phyloP scores from a whole-genome alignment of 352 stramenopile genomes.

The Phytophthora pseudosyringae region DNA sequence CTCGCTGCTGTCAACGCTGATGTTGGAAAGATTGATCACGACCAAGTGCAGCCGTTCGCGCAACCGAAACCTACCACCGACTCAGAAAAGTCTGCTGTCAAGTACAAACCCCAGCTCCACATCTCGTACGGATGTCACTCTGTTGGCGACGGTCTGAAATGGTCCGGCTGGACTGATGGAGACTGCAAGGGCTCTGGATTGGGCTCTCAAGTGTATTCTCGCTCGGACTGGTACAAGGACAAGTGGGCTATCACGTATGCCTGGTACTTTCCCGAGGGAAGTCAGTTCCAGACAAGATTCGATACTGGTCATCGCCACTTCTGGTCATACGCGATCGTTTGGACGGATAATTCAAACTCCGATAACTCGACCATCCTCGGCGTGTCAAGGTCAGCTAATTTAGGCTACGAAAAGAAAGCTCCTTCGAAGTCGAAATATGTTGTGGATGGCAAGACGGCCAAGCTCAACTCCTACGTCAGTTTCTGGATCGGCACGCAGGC shows the following conservation, averaged over 20 bases:
- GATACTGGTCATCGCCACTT: slow-evolving; percentile 9
- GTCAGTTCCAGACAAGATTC: not conserved
- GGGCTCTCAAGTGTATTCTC: slow-evolving; percentile 36
- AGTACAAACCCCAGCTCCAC: slow-evolving; percentile 15
- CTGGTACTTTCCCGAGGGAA: slow-evolving; percentile 27
- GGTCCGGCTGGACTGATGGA: slow-evolving; percentile 12
- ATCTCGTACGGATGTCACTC: slow-evolving; percentile 11
- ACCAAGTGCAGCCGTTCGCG: slow-evolving; percentile 16
- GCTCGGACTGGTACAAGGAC: slow-evolving; percentile 26
- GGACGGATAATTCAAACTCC: not conserved
- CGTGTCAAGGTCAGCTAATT: slow-evolving; percentile 20
- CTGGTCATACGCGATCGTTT: slow-evolving; percentile 17
- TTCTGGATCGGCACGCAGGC: slow-evolving; percentile 1
- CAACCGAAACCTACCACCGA: slow-evolving; percentile 3
- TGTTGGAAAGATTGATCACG: slow-evolving; percentile 20
- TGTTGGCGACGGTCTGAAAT: slow-evolving; percentile 16
- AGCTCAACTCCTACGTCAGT: slow-evolving; percentile 3
- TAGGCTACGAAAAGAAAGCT: slow-evolving; percentile 2
- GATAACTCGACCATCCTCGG: slow-evolving; percentile 26
- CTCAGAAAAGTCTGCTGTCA: slow-evolving; percentile 16
- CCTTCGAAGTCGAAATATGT: slow-evolving; percentile 21
- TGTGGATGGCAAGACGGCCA: slow-evolving; percentile 6
- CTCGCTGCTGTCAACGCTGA: slow-evolving; percentile 7
- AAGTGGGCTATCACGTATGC: slow-evolving; percentile 32
- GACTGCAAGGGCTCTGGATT: slow-evolving; percentile 24